Evolutionary conservation across 257 asterid species (phyloP).

Genomic region (Fraxinus quadrangulata): DNA sequence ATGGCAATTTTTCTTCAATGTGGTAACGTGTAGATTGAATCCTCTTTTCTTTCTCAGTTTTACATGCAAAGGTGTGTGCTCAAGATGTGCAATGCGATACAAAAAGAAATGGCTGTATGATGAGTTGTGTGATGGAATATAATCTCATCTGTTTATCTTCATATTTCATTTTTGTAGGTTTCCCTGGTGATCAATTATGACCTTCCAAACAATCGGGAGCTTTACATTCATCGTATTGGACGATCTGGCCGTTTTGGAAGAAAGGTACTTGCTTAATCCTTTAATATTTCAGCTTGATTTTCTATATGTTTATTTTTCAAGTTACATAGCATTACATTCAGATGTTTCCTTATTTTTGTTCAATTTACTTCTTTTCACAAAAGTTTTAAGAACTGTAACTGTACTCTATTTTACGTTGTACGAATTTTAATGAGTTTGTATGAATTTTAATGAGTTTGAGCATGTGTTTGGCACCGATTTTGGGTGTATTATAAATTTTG

Average conservation of each 20-base stretch:
- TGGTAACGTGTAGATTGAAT: neutral
- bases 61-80: neutral
- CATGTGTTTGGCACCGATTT: too few relatives aligned
- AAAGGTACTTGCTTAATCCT: constrained; percentile 51
- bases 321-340: neutral
- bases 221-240: constrained; percentile 93
- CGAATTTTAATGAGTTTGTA: neutral
- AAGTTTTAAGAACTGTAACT: neutral
- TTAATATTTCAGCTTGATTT: neutral
- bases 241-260: constrained; percentile 98
- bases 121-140: neutral
- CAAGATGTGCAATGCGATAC: neutral
- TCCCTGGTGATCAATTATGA: constrained; percentile 94
- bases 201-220: constrained; percentile 96
- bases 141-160: neutral
- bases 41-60: neutral
- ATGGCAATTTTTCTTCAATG: neutral
- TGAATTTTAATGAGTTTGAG: neutral
- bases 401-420: neutral
- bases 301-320: neutral
- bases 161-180: constrained; percentile 46
- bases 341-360: neutral
- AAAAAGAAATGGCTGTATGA: neutral
- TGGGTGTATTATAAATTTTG: too few relatives aligned
- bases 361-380: neutral